A percentile compares a stretch with the other conserved stretches of the same genome.
Conservation (phyloP, 768 basidiomycete species). For the Rhizopogon vulgaris region DNA sequence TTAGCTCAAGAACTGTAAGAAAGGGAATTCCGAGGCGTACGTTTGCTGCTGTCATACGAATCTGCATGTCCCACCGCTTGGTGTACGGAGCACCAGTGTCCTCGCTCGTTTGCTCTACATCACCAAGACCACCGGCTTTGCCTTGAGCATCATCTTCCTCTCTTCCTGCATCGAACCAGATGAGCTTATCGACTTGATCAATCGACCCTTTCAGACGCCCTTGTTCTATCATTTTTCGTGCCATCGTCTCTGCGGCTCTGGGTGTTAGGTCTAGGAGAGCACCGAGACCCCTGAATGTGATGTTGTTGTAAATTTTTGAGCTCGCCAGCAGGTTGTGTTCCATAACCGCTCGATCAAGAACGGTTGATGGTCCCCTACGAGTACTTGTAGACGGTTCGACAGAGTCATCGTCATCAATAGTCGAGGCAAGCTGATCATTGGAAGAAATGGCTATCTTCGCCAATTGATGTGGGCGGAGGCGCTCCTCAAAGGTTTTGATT, state of each 20-base stretch:
- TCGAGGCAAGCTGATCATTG: slow-evolving; percentile 72
- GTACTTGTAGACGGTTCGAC: slow-evolving; percentile 58
- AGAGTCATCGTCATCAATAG: slow-evolving; percentile 50
- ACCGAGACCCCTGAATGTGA: slow-evolving; percentile 92
- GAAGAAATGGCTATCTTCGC: slow-evolving; percentile 85
- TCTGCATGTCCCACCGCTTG: slow-evolving; percentile 94
- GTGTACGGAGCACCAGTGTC: slow-evolving; percentile 88
- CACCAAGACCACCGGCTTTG: slow-evolving; percentile 89
- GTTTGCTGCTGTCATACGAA: slow-evolving; percentile 81
- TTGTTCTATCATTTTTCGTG: slow-evolving; percentile 98
- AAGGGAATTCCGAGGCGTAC: slow-evolving; percentile 36
- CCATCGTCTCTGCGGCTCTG: slow-evolving; percentile 94
- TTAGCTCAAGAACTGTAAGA: slow-evolving; percentile 2
- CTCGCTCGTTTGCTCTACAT: slow-evolving; percentile 77
- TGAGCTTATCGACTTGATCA: slow-evolving; percentile 92
- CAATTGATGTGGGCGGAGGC: slow-evolving; percentile 87
- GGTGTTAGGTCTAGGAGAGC: slow-evolving; percentile 84
- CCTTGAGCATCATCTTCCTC: slow-evolving; percentile 93
- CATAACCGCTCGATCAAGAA: slow-evolving; percentile 95
- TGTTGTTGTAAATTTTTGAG: slow-evolving; percentile 96
- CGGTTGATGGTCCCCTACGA: slow-evolving; percentile 89
- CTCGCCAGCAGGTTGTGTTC: slow-evolving; percentile 97
- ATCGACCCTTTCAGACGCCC: slow-evolving; percentile 88
- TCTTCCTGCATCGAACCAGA: slow-evolving; percentile 82
- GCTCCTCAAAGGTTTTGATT: slow-evolving; percentile 83